Percentiles rank a stretch among this genome's conserved stretches.
Conservation (phyloP, 192 early-diverging fungal species). For the Entophlyctis luteolus region DNA sequence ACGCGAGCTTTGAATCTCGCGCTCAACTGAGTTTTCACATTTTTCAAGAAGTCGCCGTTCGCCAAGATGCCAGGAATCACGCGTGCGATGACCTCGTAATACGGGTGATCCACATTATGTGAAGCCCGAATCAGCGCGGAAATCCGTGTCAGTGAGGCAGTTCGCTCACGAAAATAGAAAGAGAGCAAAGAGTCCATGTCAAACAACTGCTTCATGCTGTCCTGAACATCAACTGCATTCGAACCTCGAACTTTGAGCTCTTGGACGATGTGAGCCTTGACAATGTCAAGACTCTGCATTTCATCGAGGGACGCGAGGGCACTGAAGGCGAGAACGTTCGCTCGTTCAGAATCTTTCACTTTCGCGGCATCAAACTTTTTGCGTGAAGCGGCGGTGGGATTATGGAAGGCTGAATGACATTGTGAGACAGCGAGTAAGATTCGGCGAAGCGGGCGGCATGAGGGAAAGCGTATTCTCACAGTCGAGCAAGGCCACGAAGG, state of each 20-base stretch:
- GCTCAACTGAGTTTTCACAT: background rate
- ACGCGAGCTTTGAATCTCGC: background rate
- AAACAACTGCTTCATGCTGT: background rate
- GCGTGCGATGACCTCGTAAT: background rate
- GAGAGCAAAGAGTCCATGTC: background rate
- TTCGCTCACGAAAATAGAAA: background rate
- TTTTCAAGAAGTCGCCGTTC: background rate
- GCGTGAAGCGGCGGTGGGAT: slow-evolving; percentile 21
- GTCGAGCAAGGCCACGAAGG: background rate
- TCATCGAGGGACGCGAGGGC: slow-evolving; percentile 1
- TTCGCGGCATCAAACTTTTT: slow-evolving; percentile 4
- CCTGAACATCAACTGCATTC: background rate
- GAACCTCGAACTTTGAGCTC: background rate
- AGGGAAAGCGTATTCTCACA: no score
- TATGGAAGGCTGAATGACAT: slow-evolving; percentile 3
- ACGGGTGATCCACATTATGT: slow-evolving; percentile 7
- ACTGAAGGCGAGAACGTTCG: slow-evolving; percentile 28
- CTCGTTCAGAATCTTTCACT: background rate
- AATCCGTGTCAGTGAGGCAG: slow-evolving; percentile 5
- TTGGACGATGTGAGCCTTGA: background rate
- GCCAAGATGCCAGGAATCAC: background rate
- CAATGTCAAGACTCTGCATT: background rate
- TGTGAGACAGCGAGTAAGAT: background rate
- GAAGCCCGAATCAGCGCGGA: slow-evolving; percentile 29
- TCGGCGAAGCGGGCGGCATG: no score